Base-by-base conservation (phyloP, 805 yeast species). In the Candida mattraensis region DNA sequence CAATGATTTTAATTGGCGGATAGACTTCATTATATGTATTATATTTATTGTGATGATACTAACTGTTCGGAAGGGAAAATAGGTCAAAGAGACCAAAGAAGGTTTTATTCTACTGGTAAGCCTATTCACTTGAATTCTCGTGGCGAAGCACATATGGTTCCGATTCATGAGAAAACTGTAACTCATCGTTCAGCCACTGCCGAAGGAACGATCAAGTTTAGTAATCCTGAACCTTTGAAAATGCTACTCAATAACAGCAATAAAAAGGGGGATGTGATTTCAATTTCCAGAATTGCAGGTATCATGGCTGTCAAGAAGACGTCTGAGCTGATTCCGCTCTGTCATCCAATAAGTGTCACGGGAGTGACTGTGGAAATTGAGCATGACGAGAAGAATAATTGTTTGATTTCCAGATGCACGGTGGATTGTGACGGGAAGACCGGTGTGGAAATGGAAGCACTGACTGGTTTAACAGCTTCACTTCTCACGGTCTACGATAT, bases 391-490 rank as follows among this genome's bases (percentile, higher is more conserved):
- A 18, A 19, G 0, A 33, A 33, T 1, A 48, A 45, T 13, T 32
- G 41, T 5, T 54, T 72, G 5, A 42, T 46, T 20, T 68, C 65
- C 5, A 45, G 39, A 9, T 62, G 73, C 38, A 53, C 55, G 0
- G 78, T 70, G 2, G 62, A 64, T 28, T 72, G 78, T 43, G 58
- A 58, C 5, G 78, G 77, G 4, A 65, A 69, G 33, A 74, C 80
- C 0, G 80, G 80, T 1, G 79, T 74, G 5, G 80, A 74, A 46
- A 74, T 74, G 79, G 80, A 74, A 48, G 78, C 79, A 0, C 40
- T 74, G 14, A 59, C 66, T 2, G 79, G 80, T 0, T 69, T 63
- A 6, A 61, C 63, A 14, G 58, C 66, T 7, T 59, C 72, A 0
- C 49, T 74, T 25, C 53, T 69, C 19, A 73, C 78, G 10, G 55